Percentiles rank a stretch among this genome's conserved stretches.
These are phyloP conservation scores for Grosmannia clavigera DNA, from an alignment of 2,329 filamentous ascomycete genomes.

Conservation along the genomic window DNA sequence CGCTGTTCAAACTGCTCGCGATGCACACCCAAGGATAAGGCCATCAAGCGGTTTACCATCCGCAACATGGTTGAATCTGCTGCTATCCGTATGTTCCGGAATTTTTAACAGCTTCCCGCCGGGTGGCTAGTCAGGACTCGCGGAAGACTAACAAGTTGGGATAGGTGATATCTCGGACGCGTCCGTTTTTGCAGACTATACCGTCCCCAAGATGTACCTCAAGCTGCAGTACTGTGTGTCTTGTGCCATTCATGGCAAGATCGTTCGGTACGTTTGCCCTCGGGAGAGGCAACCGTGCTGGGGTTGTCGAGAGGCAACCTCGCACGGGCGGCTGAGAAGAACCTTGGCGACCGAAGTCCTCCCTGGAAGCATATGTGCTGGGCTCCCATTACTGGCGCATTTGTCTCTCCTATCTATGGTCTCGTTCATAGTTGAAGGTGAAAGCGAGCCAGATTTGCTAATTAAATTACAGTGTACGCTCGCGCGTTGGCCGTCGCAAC, in stretches of 20 bases:
- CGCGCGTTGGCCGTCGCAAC: conserved; percentile 94
- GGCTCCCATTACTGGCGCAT: neutral
- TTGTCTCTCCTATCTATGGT: conserved; percentile 1
- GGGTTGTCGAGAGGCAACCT: conserved; percentile 16
- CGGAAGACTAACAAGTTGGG: conserved; percentile 8
- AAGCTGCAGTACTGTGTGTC: conserved; percentile 99
- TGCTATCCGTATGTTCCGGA: conserved; percentile 72
- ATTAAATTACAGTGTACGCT: conserved; percentile 69
- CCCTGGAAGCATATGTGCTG: neutral
- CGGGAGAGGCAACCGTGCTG: conserved; percentile 42
- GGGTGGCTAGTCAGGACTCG: too few species aligned
- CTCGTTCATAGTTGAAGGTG: neutral
- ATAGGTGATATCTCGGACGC: conserved; percentile 99
- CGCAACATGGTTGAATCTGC: conserved; percentile 99
- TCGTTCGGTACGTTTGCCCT: conserved; percentile 84
- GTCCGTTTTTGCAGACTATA: conserved; percentile 98
- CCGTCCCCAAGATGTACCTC: conserved; percentile 99
- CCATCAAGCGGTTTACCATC: conserved; percentile 99
- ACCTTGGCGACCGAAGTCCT: conserved; percentile 16
- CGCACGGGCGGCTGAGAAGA: conserved; percentile 34
- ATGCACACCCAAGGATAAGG: conserved; percentile 99
- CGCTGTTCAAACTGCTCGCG: conserved; percentile 62
- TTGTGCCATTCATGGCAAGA: conserved; percentile 99
- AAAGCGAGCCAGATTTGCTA: conserved; percentile 20
- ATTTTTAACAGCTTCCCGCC: too few species aligned